A percentile compares a stretch with the other conserved stretches of the same genome.
Evolutionary conservation across 768 basidiomycete genomes (phyloP).

Genomic region (Suillus hirtellus): DNA sequence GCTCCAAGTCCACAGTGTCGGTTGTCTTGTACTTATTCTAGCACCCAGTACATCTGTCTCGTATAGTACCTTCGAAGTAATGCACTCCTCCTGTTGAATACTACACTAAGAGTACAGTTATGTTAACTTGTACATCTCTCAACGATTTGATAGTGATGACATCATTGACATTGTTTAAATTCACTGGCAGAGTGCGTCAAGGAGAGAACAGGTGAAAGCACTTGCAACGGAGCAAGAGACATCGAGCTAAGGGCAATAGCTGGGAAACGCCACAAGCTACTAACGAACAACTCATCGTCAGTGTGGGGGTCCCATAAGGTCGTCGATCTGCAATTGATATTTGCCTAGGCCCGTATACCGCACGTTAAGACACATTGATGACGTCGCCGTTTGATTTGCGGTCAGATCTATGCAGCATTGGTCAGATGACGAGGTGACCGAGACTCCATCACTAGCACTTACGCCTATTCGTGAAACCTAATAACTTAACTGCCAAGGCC

Average conservation of each 20-base stretch:
- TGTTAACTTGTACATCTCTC: neutral
- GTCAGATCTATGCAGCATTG: neutral
- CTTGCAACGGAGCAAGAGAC: neutral
- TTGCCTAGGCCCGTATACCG: neutral
- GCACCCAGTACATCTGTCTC: neutral
- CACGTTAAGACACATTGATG: too few relatives aligned
- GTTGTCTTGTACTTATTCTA: neutral
- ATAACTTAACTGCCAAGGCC: neutral
- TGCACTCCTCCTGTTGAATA: neutral
- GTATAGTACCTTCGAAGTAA: neutral
- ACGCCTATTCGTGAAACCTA: neutral
- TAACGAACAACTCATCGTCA: neutral
- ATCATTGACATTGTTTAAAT: neutral
- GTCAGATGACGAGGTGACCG: neutral
- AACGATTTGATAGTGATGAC: neutral
- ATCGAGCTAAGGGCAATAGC: neutral
- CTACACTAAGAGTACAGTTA: neutral
- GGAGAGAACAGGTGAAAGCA: neutral
- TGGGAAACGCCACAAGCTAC: neutral
- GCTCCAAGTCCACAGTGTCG: too few relatives aligned
- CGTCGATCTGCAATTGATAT: neutral
- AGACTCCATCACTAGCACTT: neutral
- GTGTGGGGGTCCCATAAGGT: neutral
- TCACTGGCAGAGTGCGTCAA: neutral
- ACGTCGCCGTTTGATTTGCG: neutral